Conservation (phyloP, 2,329 filamentous ascomycete species). For the Neobulgaria alba region DNA sequence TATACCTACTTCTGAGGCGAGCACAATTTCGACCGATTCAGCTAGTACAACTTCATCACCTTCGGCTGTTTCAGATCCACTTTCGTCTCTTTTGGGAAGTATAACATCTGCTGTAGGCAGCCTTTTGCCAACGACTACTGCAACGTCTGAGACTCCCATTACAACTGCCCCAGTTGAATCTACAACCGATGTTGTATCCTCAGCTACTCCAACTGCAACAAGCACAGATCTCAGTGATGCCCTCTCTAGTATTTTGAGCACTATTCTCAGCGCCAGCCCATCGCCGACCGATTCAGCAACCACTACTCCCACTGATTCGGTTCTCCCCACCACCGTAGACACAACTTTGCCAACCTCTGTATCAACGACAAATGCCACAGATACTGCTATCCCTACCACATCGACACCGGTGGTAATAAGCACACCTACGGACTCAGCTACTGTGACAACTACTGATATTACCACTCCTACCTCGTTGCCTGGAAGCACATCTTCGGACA, state of each 20-base stretch:
- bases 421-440: no score
- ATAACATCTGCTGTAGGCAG: no score
- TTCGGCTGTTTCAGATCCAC: no score
- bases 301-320: neutral
- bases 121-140: neutral
- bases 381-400: neutral
- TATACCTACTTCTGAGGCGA: no score
- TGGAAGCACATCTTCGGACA: neutral
- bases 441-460: neutral
- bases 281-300: no score
- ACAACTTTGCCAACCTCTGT: neutral
- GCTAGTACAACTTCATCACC: no score
- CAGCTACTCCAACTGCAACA: neutral
- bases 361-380: neutral
- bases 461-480: neutral
- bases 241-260: neutral
- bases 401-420: neutral
- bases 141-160: neutral
- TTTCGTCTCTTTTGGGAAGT: no score
- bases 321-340: neutral
- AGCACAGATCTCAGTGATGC: neutral
- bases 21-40: no score
- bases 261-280: no score
- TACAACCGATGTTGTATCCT: neutral
- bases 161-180: neutral